A percentile compares a stretch with the other conserved stretches of the same genome.
Conservation (phyloP, 2,329 filamentous ascomycete species). For the Colletotrichum siamense region DNA sequence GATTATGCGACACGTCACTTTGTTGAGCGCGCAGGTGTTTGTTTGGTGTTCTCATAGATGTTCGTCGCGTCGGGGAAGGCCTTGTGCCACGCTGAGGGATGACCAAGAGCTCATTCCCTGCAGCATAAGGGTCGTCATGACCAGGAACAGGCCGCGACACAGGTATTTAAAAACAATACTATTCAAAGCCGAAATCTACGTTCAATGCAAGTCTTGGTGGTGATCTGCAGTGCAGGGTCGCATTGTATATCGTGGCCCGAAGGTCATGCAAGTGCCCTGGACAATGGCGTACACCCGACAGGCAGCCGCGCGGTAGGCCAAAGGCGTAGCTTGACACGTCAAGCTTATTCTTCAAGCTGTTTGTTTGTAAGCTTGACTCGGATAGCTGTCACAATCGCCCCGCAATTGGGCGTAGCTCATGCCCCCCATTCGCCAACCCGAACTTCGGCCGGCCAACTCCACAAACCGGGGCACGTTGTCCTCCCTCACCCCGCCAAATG, state of each 20-base stretch:
- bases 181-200: background rate
- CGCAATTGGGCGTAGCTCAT: background rate
- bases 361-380: background rate
- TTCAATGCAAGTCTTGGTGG: background rate
- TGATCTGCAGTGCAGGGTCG: background rate
- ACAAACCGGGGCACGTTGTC: slow-evolving; percentile 2
- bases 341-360: background rate
- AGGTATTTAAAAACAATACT: background rate
- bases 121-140: background rate
- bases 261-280: background rate
- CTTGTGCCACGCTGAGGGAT: background rate
- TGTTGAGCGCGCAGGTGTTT: background rate
- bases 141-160: background rate
- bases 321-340: background rate
- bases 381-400: background rate
- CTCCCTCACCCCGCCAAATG: slow-evolving; percentile 3
- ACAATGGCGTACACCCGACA: background rate
- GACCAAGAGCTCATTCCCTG: slow-evolving; percentile 5
- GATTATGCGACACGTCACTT: slow-evolving; percentile 13
- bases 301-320: background rate
- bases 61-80: background rate
- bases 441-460: slow-evolving; percentile 12
- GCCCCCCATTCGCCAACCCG: slow-evolving; percentile 3
- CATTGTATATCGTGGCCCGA: background rate
- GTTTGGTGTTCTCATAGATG: background rate